A percentile compares a stretch with the other conserved stretches of the same genome.
Evolutionary conservation across 305 asterid species (phyloP).

Genomic region (Solanum hybrid): DNA sequence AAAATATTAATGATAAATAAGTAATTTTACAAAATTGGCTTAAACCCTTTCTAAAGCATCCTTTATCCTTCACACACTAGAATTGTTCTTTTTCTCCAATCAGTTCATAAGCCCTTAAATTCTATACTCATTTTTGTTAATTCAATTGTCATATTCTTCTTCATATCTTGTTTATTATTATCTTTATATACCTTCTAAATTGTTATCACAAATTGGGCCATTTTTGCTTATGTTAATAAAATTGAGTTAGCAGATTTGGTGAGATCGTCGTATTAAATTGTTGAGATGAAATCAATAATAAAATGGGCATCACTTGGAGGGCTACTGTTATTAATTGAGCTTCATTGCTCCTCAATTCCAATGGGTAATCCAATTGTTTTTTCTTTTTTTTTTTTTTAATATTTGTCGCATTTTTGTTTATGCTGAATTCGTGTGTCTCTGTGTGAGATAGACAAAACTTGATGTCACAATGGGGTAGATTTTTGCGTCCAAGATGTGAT

Average conservation of each 20-base stretch:
- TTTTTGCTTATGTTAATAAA: neutral
- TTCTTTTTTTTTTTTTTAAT: neutral
- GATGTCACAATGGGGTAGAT: neutral
- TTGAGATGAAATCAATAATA: neutral
- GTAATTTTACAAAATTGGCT: neutral
- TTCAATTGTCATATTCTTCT: neutral
- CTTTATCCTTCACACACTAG: neutral
- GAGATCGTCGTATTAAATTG: neutral
- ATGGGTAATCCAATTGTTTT: neutral
- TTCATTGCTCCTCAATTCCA: neutral
- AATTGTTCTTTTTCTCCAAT: neutral
- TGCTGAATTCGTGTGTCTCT: neutral
- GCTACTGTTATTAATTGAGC: neutral
- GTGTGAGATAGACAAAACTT: neutral
- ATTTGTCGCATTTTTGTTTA: neutral
- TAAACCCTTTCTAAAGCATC: neutral
- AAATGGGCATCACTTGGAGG: neutral
- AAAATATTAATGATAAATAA: neutral
- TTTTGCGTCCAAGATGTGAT: no score
- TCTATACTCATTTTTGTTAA: neutral
- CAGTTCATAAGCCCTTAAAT: neutral
- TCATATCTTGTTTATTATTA: neutral
- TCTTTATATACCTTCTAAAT: neutral
- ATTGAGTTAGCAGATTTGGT: neutral
- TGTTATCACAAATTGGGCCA: neutral